Evolutionary conservation across 805 yeast genomes (phyloP).

Genomic region (Barnettozyma sp.): DNA sequence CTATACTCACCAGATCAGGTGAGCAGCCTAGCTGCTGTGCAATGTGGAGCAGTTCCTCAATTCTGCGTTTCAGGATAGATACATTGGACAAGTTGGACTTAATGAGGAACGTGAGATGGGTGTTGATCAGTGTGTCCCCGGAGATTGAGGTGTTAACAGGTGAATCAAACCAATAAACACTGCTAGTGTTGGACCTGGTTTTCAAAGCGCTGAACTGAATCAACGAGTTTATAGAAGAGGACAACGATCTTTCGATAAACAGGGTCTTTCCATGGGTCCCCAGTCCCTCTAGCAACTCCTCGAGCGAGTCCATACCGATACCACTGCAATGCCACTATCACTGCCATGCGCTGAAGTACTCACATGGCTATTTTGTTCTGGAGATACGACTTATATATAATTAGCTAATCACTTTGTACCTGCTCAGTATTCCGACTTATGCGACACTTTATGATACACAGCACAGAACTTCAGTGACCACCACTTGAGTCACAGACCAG

Average conservation of each 20-base stretch:
- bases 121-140: slow-evolving; percentile 4
- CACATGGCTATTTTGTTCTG: not conserved
- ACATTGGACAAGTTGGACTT: slow-evolving; percentile 19
- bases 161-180: slow-evolving; percentile 40
- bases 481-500: too few relatives aligned
- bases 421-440: too few relatives aligned
- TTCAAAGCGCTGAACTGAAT: slow-evolving; percentile 50
- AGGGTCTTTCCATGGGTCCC: slow-evolving; percentile 29
- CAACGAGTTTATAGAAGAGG: slow-evolving; percentile 44
- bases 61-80: slow-evolving; percentile 11
- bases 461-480: too few relatives aligned
- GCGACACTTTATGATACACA: too few relatives aligned
- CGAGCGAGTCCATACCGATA: slow-evolving; percentile 2
- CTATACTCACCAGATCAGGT: slow-evolving; percentile 11
- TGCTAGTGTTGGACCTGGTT: slow-evolving; percentile 41
- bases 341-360: too few relatives aligned
- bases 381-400: not conserved
- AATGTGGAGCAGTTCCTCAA: slow-evolving; percentile 14
- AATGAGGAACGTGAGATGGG: slow-evolving; percentile 22
- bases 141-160: slow-evolving; percentile 9
- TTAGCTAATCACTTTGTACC: too few relatives aligned
- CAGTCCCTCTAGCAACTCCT: slow-evolving; percentile 10
- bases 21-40: slow-evolving; percentile 8
- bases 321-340: not conserved
- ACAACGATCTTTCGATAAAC: slow-evolving; percentile 37